Percentiles rank a stretch among this genome's conserved stretches.
phyloP scores from a whole-genome alignment of 495 filamentous ascomycete genomes.

The Hypoxylon rickii region DNA sequence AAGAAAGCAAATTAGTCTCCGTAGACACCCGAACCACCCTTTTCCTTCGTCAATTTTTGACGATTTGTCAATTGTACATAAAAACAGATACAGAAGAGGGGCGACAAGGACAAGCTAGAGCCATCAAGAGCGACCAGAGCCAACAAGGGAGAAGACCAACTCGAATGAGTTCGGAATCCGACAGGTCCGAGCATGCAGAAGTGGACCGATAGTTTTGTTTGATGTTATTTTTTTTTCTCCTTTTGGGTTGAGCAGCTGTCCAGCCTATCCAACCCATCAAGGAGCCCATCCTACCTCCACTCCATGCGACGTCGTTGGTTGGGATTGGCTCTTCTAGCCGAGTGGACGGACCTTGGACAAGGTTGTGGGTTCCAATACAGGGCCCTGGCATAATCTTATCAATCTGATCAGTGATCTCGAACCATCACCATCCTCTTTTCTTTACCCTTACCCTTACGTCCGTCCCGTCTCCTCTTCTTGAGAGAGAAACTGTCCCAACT shows the following conservation, averaged over 20 bases:
- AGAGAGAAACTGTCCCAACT: too few species aligned
- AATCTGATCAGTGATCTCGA: slow-evolving; percentile 46
- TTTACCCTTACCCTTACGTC: background rate
- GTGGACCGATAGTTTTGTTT: slow-evolving; percentile 20
- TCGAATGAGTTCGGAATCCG: slow-evolving; percentile 32
- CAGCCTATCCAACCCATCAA: background rate
- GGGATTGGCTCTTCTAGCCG: slow-evolving; percentile 15
- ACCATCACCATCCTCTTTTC: slow-evolving; percentile 18
- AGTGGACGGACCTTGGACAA: background rate
- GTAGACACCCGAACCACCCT: slow-evolving; percentile 16
- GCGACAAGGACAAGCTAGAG: too few species aligned
- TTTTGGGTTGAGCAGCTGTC: background rate
- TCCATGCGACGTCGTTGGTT: slow-evolving; percentile 23
- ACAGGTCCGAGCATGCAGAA: slow-evolving; percentile 31
- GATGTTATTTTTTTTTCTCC: slow-evolving; percentile 19
- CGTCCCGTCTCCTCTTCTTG: slow-evolving; percentile 10
- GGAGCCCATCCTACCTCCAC: slow-evolving; percentile 12
- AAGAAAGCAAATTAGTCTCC: slow-evolving; percentile 18
- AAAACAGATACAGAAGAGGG: background rate
- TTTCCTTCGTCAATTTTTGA: background rate
- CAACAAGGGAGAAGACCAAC: background rate
- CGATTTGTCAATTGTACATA: too few species aligned
- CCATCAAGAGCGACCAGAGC: background rate
- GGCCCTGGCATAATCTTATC: slow-evolving; percentile 46
- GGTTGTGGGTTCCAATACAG: slow-evolving; percentile 15